Evolutionary conservation across 1,139 yeast genomes (phyloP), one percentile per base, ranked within the genome.

Genomic region (Debaryomyces robertsiae): DNA sequence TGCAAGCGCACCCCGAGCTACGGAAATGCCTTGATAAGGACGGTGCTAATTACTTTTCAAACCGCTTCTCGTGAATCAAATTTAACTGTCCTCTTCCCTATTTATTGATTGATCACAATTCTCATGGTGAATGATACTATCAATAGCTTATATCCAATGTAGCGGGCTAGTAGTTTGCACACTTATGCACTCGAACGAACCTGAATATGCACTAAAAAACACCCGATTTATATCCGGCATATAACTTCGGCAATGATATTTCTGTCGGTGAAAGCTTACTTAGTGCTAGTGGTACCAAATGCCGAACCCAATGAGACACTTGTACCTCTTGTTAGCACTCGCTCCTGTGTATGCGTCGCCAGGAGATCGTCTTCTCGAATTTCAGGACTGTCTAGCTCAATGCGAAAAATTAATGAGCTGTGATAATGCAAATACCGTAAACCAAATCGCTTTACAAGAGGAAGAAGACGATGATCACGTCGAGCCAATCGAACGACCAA

Each of bases 331-430:
- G 23, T 34, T 34, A 10, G 24, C 30, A 17, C 35, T 34, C 13
- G 17, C 11, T 9, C 7, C 33, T 6, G 32, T 30, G 16, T 10
- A 32, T 18, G 55, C 57, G 5, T 66, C 72, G 0, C 41, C 49
- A 11, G 73, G 73, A 2, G 73, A 67, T 41, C 41, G 36, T 2
- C 50, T 65, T 7, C 60, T 65, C 1, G 67, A 60, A 15, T 67
- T 55, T 44, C 41, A 45, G 14, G 38, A 47, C 4, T 67, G 73
- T 45, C 42, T 57, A 15, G 32, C 31, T 4, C 40, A 48, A 11
- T 60, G 64, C 39, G 36, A 18, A 24, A 31, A 14, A 27, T 38
- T 41, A 6, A 27, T 45, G 32, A 28, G 29, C 9, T 46, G 48
- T 36, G 42, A 40, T 46, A 49, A 38, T 15, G 42, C 14, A 17